Evolutionary conservation across 805 yeast genomes (phyloP).

Genomic region (Dipodascopsis uninucleata): DNA sequence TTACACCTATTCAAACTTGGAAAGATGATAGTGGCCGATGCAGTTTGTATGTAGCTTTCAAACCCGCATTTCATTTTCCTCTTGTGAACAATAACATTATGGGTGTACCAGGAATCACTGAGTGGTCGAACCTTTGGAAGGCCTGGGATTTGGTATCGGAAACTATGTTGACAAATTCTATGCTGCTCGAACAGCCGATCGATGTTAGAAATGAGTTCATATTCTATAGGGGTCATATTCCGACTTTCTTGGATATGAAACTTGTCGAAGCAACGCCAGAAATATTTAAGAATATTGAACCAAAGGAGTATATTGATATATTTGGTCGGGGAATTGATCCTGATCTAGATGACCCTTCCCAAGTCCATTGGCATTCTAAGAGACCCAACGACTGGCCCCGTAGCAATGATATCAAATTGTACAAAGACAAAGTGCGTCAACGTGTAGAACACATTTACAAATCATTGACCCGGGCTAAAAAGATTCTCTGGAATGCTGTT

Average conservation of each 20-base stretch:
- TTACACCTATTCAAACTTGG: conserved; percentile 15
- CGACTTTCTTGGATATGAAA: conserved; percentile 28
- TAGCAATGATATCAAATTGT: conserved; percentile 5
- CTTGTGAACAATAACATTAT: neutral
- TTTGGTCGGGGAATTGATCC: conserved; percentile 31
- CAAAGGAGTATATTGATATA: conserved; percentile 15
- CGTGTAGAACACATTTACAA: conserved; percentile 7
- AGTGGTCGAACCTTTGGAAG: conserved; percentile 26
- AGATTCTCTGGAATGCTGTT: conserved; percentile 16
- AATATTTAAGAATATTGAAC: conserved; percentile 7
- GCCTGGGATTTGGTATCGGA: conserved; percentile 26
- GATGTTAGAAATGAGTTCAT: conserved; percentile 27
- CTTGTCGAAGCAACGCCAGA: conserved; percentile 15
- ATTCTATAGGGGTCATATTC: conserved; percentile 30
- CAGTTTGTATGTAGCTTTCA: conserved; percentile 15
- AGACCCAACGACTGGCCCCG: conserved; percentile 26
- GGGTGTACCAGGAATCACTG: conserved; percentile 17
- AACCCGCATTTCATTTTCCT: conserved; percentile 12
- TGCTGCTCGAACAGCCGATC: conserved; percentile 27
- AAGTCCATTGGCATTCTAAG: conserved; percentile 27
- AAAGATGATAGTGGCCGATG: conserved; percentile 13
- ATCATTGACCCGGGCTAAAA: neutral
- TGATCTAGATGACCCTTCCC: conserved; percentile 28
- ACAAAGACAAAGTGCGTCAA: conserved; percentile 15
- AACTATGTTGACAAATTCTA: conserved; percentile 15